Evolutionary conservation across 305 asterid genomes (phyloP).

Genomic region (Solanum hybrid): DNA sequence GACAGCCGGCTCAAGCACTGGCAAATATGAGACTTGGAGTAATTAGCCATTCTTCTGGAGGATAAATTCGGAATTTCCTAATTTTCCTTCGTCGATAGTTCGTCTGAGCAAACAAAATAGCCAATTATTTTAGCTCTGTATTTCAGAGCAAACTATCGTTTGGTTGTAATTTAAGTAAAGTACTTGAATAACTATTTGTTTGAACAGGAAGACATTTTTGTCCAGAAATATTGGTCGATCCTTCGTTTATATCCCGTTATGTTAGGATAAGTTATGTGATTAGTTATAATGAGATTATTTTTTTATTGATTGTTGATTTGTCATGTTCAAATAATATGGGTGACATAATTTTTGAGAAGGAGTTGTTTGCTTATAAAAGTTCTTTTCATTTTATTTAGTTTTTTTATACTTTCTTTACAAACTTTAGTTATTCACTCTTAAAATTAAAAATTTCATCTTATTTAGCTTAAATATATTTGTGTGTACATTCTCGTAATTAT

Average conservation of each 20-base stretch:
- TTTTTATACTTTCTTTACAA: no score
- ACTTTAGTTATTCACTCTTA: no score
- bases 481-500: no score
- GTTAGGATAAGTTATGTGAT: no score
- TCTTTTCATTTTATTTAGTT: no score
- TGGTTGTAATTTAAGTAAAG: background rate
- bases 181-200: no score
- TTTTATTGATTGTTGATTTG: no score
- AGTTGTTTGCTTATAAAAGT: background rate
- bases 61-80: background rate
- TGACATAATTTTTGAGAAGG: no score
- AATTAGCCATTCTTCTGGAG: slow-evolving; percentile 30
- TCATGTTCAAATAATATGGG: background rate
- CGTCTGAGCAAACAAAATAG: background rate
- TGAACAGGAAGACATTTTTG: background rate
- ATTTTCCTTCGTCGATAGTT: background rate
- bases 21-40: slow-evolving; percentile 69
- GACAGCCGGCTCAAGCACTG: slow-evolving; percentile 69
- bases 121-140: background rate
- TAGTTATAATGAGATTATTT: background rate
- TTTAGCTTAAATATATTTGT: no score
- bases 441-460: no score
- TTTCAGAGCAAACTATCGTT: background rate
- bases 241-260: no score
- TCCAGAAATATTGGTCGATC: background rate